phyloP scores from a whole-genome alignment of 2,329 filamentous ascomycete species.

The Emmonsiellopsis sp. region DNA sequence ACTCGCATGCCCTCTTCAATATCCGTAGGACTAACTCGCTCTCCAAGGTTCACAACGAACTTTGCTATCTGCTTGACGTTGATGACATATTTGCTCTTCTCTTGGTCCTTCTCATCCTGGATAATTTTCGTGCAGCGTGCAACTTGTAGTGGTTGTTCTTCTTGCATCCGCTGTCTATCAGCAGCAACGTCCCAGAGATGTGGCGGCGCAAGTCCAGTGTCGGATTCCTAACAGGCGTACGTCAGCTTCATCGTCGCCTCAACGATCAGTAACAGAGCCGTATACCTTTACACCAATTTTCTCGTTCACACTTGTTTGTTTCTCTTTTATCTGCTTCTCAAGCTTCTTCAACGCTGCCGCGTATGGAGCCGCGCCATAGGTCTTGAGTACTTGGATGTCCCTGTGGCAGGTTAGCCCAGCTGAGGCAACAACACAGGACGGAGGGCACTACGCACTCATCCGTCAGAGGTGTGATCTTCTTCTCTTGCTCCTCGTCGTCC shows the following conservation, averaged over 20 bases:
- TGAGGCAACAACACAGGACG: not conserved
- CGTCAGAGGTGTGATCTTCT: constrained; percentile 96
- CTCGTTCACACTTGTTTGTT: constrained; percentile 95
- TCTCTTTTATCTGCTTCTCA: constrained; percentile 99
- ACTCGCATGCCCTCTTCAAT: constrained; percentile 99
- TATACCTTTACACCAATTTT: constrained; percentile 65
- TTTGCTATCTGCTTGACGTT: constrained; percentile 99
- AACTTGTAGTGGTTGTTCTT: constrained; percentile 96
- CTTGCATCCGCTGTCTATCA: constrained; percentile 95
- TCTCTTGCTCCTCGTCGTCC: constrained; percentile 95
- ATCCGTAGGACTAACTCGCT: constrained; percentile 94
- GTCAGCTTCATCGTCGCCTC: not conserved
- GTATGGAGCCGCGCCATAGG: constrained; percentile 94
- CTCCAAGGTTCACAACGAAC: constrained; percentile 95
- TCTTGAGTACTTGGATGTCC: constrained; percentile 98
- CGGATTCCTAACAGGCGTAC: constrained; percentile 64
- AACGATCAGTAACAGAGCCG: not conserved
- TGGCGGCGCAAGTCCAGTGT: constrained; percentile 93
- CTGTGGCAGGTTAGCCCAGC: constrained; percentile 41
- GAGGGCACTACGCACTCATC: constrained; percentile 64
- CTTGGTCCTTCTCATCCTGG: constrained; percentile 84
- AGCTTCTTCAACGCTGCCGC: constrained; percentile 90
- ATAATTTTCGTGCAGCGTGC: constrained; percentile 99
- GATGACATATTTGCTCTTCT: constrained; percentile 99
- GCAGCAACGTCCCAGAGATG: constrained; percentile 98